Percentiles rank a stretch among this genome's conserved stretches.
Conservation (phyloP, 352 stramenopile genomes). For the Blastocystis sp. region DNA sequence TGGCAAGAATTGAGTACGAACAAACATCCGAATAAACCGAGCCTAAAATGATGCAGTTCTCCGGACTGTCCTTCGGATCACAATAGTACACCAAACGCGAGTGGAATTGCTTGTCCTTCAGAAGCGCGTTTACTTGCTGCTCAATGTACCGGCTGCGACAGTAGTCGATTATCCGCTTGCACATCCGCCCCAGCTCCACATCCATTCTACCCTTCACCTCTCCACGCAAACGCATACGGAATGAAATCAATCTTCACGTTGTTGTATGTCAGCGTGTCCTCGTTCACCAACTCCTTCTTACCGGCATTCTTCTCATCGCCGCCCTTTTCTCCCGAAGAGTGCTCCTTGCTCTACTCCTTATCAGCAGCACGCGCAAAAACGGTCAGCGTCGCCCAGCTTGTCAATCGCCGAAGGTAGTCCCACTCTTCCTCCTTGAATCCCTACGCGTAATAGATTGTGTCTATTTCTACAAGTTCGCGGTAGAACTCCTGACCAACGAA, state of each 20-base stretch:
- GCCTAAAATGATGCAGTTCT: constrained; percentile 60
- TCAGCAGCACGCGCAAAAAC: not conserved
- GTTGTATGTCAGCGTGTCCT: constrained; percentile 48
- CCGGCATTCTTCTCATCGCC: not conserved
- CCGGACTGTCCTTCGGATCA: constrained; percentile 52
- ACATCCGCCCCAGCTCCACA: constrained; percentile 37
- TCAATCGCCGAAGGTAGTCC: constrained; percentile 54
- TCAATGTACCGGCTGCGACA: constrained; percentile 27
- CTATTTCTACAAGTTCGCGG: not conserved
- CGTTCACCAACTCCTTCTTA: not conserved
- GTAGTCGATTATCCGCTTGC: constrained; percentile 58
- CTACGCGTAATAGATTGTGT: not conserved
- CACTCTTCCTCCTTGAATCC: constrained; percentile 43
- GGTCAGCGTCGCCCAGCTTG: constrained; percentile 41
- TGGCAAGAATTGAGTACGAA: not conserved
- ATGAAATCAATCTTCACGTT: constrained; percentile 60
- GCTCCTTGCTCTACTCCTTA: constrained; percentile 34
- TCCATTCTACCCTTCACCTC: constrained; percentile 21
- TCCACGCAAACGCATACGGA: not conserved
- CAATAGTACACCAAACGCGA: constrained; percentile 52
- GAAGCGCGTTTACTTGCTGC: constrained; percentile 17
- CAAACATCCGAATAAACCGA: not conserved
- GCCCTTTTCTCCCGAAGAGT: constrained; percentile 25
- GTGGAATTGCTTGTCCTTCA: constrained; percentile 17
- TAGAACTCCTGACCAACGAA: constrained; percentile 41